A percentile compares a stretch with the other conserved stretches of the same genome.
Conservation (phyloP, 805 yeast species). For the Wickerhamiella alocasiicola region DNA sequence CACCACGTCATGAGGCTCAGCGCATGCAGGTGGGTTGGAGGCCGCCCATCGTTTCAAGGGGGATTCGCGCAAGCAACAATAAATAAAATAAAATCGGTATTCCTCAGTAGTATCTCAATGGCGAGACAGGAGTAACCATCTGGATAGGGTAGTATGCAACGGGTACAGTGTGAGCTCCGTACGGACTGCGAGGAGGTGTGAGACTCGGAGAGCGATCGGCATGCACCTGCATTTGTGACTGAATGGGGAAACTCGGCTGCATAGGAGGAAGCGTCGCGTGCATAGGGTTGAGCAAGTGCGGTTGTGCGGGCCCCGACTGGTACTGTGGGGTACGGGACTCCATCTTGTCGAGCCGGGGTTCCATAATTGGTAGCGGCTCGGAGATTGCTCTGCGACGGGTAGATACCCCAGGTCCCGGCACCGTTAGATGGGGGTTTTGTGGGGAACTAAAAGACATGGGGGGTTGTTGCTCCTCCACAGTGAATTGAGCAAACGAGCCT, state of each 20-base stretch:
- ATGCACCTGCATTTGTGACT: background rate
- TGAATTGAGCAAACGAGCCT: slow-evolving; percentile 4
- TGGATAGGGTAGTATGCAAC: no score
- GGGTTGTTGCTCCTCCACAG: slow-evolving; percentile 6
- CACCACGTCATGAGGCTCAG: no score
- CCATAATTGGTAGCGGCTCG: slow-evolving; percentile 6
- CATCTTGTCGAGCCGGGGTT: slow-evolving; percentile 4
- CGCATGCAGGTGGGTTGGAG: no score
- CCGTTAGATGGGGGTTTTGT: background rate
- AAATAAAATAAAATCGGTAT: no score
- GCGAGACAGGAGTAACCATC: no score
- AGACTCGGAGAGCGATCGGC: background rate
- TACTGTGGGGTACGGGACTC: background rate
- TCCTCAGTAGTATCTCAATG: no score
- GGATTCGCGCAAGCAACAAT: no score
- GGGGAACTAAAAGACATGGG: background rate
- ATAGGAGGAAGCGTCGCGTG: slow-evolving; percentile 7
- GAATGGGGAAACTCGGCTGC: slow-evolving; percentile 1
- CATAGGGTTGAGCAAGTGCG: slow-evolving; percentile 4
- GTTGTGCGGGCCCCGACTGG: slow-evolving; percentile 2
- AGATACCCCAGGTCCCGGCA: background rate
- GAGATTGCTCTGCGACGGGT: slow-evolving; percentile 3
- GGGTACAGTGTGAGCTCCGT: background rate
- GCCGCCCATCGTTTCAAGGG: no score
- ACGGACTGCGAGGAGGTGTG: background rate